phyloP scores from a whole-genome alignment of 1,284 basidiomycete species.

The Inonotus hispidus region DNA sequence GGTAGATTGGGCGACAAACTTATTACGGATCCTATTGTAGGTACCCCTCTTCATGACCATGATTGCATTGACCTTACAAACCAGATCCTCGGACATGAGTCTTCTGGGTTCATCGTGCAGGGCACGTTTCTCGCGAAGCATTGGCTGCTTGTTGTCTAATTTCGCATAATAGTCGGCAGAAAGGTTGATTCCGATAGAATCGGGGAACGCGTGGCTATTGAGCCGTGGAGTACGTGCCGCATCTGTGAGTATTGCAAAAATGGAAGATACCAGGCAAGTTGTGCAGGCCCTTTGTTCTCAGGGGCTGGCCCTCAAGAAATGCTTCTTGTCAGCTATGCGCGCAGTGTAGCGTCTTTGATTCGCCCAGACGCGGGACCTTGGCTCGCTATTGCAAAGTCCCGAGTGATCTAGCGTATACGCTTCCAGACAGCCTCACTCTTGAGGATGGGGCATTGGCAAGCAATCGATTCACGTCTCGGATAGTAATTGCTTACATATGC shows the following conservation, averaged over 20 bases:
- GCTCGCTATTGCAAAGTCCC: slow-evolving; percentile 77
- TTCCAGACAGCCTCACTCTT: slow-evolving; percentile 69
- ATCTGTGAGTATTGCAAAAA: slow-evolving; percentile 69
- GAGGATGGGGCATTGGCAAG: slow-evolving; percentile 81
- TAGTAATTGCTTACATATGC: not conserved
- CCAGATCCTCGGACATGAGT: slow-evolving; percentile 54
- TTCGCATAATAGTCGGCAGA: slow-evolving; percentile 48
- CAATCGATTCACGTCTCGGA: not conserved
- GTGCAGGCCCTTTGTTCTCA: not conserved
- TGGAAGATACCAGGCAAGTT: slow-evolving; percentile 69
- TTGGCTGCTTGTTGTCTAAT: not conserved
- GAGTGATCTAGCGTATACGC: slow-evolving; percentile 65
- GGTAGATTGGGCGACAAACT: slow-evolving; percentile 78
- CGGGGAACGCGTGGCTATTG: slow-evolving; percentile 84
- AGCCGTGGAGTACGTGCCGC: slow-evolving; percentile 76
- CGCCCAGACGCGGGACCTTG: slow-evolving; percentile 86
- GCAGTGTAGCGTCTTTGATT: slow-evolving; percentile 27
- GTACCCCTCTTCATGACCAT: not conserved
- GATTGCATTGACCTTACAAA: slow-evolving; percentile 6
- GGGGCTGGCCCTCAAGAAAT: not conserved
- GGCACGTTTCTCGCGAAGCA: slow-evolving; percentile 22
- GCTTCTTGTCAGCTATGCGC: not conserved
- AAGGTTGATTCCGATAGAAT: slow-evolving; percentile 68
- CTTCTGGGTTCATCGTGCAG: slow-evolving; percentile 42
- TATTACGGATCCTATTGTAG: slow-evolving; percentile 73